Percentiles rank a stretch among this genome's conserved stretches.
Conservation (phyloP, 2,329 filamentous ascomycete genomes). For the Colletotrichum destructivum region DNA sequence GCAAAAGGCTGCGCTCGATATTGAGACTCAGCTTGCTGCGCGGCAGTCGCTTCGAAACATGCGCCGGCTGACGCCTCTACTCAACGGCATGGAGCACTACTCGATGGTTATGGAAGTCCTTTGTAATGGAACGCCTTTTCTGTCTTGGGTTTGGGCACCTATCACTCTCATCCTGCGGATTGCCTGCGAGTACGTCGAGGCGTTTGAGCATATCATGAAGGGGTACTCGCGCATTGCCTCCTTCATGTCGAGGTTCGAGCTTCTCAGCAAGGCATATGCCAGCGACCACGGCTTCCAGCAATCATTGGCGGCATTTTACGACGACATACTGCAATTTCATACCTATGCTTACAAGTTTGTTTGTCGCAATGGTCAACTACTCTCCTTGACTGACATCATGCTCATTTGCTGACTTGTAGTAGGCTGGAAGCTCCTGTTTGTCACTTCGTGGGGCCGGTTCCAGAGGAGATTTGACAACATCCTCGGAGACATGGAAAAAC, state of each 20-base stretch:
- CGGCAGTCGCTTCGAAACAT: slow-evolving; percentile 59
- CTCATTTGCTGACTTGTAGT: no score
- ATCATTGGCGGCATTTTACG: slow-evolving; percentile 59
- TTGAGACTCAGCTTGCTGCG: slow-evolving; percentile 58
- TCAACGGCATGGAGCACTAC: slow-evolving; percentile 59
- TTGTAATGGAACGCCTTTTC: slow-evolving; percentile 62
- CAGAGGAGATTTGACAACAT: slow-evolving; percentile 52
- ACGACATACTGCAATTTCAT: slow-evolving; percentile 65
- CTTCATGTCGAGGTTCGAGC: slow-evolving; percentile 55
- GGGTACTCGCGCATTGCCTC: slow-evolving; percentile 58
- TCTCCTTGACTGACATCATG: no score
- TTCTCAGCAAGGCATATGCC: slow-evolving; percentile 50
- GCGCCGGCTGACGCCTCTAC: slow-evolving; percentile 58
- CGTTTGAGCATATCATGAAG: slow-evolving; percentile 59
- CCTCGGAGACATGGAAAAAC: slow-evolving; percentile 41
- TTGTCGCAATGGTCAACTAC: slow-evolving; percentile 49
- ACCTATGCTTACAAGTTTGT: slow-evolving; percentile 63
- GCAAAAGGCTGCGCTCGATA: slow-evolving; percentile 40
- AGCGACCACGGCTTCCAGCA: slow-evolving; percentile 55
- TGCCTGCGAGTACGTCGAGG: slow-evolving; percentile 53
- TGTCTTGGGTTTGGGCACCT: slow-evolving; percentile 64
- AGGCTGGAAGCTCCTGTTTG: slow-evolving; percentile 56
- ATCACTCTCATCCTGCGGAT: slow-evolving; percentile 43
- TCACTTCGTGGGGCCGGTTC: slow-evolving; percentile 57
- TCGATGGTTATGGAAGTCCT: slow-evolving; percentile 57